Percentiles rank a stretch among this genome's conserved stretches.
phyloP scores from a whole-genome alignment of 2,329 filamentous ascomycete genomes.

The Aspergillus pseudoterreus region DNA sequence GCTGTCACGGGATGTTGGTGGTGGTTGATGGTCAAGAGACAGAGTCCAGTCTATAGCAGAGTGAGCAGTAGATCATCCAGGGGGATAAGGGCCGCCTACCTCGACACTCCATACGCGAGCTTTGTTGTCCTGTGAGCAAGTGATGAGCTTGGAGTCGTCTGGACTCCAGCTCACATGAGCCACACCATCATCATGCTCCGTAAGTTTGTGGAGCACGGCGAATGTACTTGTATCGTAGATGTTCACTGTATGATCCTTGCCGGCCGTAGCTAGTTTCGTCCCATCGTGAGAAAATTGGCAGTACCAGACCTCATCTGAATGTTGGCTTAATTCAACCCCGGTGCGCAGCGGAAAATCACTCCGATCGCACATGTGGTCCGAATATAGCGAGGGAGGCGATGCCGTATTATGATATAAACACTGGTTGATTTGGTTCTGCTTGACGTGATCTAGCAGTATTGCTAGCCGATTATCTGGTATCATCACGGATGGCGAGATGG shows the following conservation, averaged over 20 bases:
- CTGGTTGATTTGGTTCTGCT: slow-evolving; percentile 73
- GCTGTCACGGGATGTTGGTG: slow-evolving; percentile 83
- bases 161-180: slow-evolving; percentile 88
- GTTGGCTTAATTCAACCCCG: slow-evolving; percentile 66
- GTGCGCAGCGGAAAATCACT: slow-evolving; percentile 73
- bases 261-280: slow-evolving; percentile 74
- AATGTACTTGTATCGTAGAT: slow-evolving; percentile 79
- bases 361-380: slow-evolving; percentile 79
- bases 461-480: slow-evolving; percentile 88
- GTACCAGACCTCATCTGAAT: slow-evolving; percentile 85
- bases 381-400: slow-evolving; percentile 76
- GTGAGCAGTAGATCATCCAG: slow-evolving; percentile 7
- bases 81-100: slow-evolving; percentile 44
- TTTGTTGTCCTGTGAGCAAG: slow-evolving; percentile 70
- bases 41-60: slow-evolving; percentile 55
- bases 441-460: slow-evolving; percentile 75
- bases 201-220: slow-evolving; percentile 58
- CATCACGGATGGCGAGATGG: slow-evolving; percentile 94
- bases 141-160: slow-evolving; percentile 80
- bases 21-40: slow-evolving; percentile 61
- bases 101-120: slow-evolving; percentile 72
- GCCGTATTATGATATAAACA: slow-evolving; percentile 88
- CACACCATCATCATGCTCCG: slow-evolving; percentile 66
- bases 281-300: slow-evolving; percentile 88
- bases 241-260: slow-evolving; percentile 68